A percentile compares a stretch with the other conserved stretches of the same genome.
These are phyloP conservation scores for Pseudogymnoascus sp. DNA, from an alignment of 2,329 filamentous ascomycete genomes.

Conservation along the genomic window DNA sequence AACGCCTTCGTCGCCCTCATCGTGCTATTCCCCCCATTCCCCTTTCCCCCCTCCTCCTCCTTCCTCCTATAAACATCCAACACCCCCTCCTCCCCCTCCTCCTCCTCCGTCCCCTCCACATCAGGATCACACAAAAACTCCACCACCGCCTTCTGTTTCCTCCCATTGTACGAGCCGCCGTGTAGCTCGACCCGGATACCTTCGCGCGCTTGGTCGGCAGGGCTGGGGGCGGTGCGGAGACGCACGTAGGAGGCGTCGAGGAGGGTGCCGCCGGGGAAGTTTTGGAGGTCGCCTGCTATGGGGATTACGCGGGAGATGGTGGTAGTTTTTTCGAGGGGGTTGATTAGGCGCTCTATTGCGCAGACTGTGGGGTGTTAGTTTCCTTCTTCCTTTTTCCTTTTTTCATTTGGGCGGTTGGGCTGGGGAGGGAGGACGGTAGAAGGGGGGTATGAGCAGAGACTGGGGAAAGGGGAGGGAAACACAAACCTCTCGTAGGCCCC, in stretches of 20 bases:
- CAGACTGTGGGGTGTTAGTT: constrained; percentile 49
- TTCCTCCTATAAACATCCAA: constrained; percentile 12
- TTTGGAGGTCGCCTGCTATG: constrained; percentile 63
- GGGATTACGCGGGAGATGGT: constrained; percentile 52
- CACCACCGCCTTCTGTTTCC: constrained; percentile 66
- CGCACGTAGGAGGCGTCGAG: constrained; percentile 59
- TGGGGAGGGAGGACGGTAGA: not conserved
- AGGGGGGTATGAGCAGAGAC: not conserved
- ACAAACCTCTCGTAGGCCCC: constrained; percentile 56
- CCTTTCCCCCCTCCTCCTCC: constrained; percentile 19
- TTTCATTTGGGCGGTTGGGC: not conserved
- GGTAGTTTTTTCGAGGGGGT: constrained; percentile 35
- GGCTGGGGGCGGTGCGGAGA: constrained; percentile 55
- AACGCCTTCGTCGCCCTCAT: constrained; percentile 35
- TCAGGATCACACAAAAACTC: constrained; percentile 71
- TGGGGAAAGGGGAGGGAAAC: not conserved
- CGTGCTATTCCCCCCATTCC: constrained; percentile 19
- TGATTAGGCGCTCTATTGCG: constrained; percentile 55
- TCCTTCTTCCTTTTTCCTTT: too few relatives aligned
- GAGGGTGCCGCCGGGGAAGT: constrained; percentile 42
- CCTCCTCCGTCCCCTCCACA: constrained; percentile 19
- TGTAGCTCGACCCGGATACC: constrained; percentile 62
- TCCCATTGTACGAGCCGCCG: constrained; percentile 46
- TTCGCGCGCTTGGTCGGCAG: constrained; percentile 57
- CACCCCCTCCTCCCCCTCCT: constrained; percentile 18